Evolutionary conservation across 148 eudicot genomes (phyloP).

Genomic region (Vaccinium macrocarpon): DNA sequence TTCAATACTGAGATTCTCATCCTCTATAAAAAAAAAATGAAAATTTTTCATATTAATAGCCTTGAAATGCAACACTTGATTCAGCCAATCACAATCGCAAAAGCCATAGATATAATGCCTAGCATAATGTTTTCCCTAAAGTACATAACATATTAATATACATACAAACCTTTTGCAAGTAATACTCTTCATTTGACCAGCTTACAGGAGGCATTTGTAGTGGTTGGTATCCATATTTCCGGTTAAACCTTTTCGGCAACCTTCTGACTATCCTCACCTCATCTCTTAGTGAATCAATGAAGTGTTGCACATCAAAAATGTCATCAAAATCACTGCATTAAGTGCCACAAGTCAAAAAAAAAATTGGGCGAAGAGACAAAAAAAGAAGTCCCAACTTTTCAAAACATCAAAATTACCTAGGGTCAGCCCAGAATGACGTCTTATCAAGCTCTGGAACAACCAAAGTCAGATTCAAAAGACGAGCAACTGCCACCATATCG

Average conservation of each 20-base stretch:
- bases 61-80: not conserved
- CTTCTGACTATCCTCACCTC: constrained; percentile 75
- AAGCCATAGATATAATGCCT: not conserved
- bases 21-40: not conserved
- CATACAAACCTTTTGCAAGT: constrained; percentile 71
- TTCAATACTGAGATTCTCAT: not conserved
- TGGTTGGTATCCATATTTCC: constrained; percentile 55
- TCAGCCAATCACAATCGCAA: not conserved
- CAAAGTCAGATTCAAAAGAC: constrained; percentile 88
- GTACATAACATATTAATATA: not conserved
- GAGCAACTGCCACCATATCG: constrained; percentile 94
- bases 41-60: not conserved
- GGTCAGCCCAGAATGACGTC: constrained; percentile 99
- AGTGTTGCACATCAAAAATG: constrained; percentile 85
- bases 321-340: constrained; percentile 84
- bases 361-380: not conserved
- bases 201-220: constrained; percentile 87
- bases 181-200: constrained; percentile 93
- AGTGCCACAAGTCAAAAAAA: constrained; percentile 10
- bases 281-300: constrained; percentile 82
- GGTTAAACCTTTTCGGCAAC: constrained; percentile 68
- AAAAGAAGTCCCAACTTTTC: not conserved
- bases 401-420: constrained; percentile 51
- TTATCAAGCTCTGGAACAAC: constrained; percentile 97
- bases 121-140: not conserved